Evolutionary conservation across 257 asterid genomes (phyloP).

Genomic region (Gentiana straminea): DNA sequence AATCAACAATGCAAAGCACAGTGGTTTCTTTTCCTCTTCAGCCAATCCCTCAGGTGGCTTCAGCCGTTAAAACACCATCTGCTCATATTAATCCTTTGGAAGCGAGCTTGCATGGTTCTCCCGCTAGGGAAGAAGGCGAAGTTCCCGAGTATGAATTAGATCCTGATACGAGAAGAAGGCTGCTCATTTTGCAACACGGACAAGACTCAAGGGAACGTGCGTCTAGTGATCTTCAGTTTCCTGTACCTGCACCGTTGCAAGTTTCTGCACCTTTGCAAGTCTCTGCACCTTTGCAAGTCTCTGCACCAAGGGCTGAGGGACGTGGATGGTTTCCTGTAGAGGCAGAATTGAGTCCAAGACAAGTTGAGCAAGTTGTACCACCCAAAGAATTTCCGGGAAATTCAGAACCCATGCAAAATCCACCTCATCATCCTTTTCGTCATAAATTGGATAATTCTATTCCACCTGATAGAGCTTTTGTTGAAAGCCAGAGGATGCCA

Average conservation of each 20-base stretch:
- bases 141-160: conserved; percentile 96
- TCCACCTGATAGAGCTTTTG: conserved; percentile 50
- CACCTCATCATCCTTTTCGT: conserved; percentile 49
- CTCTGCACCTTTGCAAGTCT: conserved; percentile 47
- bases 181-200: conserved; percentile 95
- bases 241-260: conserved; percentile 52
- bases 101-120: conserved; percentile 48
- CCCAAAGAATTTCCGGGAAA: conserved; percentile 44
- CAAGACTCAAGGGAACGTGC: conserved; percentile 78
- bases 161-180: conserved; percentile 97
- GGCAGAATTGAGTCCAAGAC: conserved; percentile 68
- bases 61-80: conserved; percentile 40
- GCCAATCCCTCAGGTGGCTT: conserved; percentile 54
- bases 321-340: conserved; percentile 81
- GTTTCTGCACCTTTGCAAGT: conserved; percentile 56
- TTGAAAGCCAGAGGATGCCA: conserved; percentile 54
- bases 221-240: conserved; percentile 60
- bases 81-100: conserved; percentile 53
- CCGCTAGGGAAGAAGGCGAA: conserved; percentile 99
- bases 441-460: conserved; percentile 50
- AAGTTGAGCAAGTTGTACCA: conserved; percentile 39
- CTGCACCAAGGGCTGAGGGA: conserved; percentile 53
- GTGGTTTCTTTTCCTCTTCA: conserved; percentile 42
- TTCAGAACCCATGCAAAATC: conserved; percentile 50
- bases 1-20: conserved; percentile 41